A percentile compares a stretch with the other conserved stretches of the same genome.
Evolutionary conservation across 2,329 filamentous ascomycete species (phyloP).

Genomic region (Aspergillus clavatus): DNA sequence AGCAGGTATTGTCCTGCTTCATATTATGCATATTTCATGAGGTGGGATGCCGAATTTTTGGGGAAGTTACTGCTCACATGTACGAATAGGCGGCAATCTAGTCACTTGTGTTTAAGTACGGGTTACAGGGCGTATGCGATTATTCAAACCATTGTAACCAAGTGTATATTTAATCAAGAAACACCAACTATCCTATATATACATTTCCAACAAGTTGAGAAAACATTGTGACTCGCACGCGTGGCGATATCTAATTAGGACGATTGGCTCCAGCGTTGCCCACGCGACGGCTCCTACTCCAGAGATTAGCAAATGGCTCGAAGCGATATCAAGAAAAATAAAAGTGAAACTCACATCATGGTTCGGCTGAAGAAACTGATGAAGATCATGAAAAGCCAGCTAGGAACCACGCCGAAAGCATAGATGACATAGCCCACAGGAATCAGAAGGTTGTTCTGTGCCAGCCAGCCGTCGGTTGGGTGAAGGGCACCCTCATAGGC

Average conservation of each 20-base stretch:
- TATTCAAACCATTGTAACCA: constrained; percentile 11
- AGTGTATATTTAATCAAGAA: constrained; percentile 13
- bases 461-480: constrained; percentile 56
- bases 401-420: constrained; percentile 54
- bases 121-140: no score
- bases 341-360: constrained; percentile 51
- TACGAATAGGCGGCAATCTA: constrained; percentile 1
- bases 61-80: no score
- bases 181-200: constrained; percentile 29
- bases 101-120: no score
- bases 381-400: constrained; percentile 61
- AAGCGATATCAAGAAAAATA: not conserved
- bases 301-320: constrained; percentile 10
- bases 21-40: no score
- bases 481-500: constrained; percentile 57
- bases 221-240: constrained; percentile 9
- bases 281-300: constrained; percentile 25
- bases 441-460: constrained; percentile 49
- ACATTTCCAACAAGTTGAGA: constrained; percentile 24
- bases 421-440: constrained; percentile 55
- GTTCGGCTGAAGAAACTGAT: constrained; percentile 58
- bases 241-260: constrained; percentile 16
- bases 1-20: no score
- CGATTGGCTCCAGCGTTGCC: constrained; percentile 19
- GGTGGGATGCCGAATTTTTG: no score